A percentile compares a stretch with the other conserved stretches of the same genome.
Conservation (phyloP, 495 filamentous ascomycete species). For the Penicillium ucsense region DNA sequence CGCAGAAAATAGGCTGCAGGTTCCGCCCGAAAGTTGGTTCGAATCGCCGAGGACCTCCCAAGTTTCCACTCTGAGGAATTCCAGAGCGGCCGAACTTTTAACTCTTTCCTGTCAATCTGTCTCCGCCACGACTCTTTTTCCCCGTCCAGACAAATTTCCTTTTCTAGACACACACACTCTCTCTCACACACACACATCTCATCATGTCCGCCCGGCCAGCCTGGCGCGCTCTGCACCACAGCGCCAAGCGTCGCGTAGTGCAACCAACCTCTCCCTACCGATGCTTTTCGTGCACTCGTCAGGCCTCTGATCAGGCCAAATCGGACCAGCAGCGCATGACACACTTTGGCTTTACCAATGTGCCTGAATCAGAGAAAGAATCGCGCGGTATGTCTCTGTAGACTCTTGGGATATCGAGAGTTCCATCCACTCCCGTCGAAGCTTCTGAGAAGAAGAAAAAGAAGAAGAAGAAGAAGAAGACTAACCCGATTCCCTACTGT, state of each 20-base stretch:
- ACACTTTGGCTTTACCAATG: conserved; percentile 88
- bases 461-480: conserved; percentile 6
- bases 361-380: conserved; percentile 76
- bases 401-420: not conserved
- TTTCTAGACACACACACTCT: not conserved
- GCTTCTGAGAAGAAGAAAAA: too few species aligned
- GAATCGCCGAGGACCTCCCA: too few species aligned
- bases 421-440: too few species aligned
- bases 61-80: too few species aligned
- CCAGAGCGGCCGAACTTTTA: too few species aligned
- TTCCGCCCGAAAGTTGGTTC: too few species aligned
- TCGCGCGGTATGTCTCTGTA: conserved; percentile 45
- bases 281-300: conserved; percentile 46
- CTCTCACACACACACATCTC: not conserved
- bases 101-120: not conserved
- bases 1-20: too few species aligned
- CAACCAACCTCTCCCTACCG: conserved; percentile 30
- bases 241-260: conserved; percentile 19
- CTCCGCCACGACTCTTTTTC: not conserved
- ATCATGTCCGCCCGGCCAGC: conserved; percentile 23
- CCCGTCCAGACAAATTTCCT: too few species aligned
- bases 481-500: not conserved
- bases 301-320: conserved; percentile 31
- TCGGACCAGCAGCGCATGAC: conserved; percentile 55
- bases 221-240: conserved; percentile 29